Percentiles rank a stretch among this genome's conserved stretches.
These are phyloP conservation scores for Neurospora sp. DNA, from an alignment of 495 filamentous ascomycete species.

Conservation along the genomic window DNA sequence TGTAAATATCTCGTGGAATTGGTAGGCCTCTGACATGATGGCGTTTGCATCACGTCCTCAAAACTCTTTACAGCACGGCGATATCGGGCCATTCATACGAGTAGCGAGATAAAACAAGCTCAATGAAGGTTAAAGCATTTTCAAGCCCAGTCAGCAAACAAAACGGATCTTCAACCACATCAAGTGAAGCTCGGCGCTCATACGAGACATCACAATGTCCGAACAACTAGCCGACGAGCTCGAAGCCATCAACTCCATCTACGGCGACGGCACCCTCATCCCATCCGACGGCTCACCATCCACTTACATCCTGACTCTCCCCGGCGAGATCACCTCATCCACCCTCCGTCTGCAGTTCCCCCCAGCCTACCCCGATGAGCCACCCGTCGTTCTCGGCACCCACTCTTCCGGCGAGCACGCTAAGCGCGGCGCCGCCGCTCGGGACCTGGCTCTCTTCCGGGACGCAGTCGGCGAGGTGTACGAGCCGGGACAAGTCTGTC, in stretches of 20 bases:
- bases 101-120: background rate
- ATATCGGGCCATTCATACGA: background rate
- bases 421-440: conserved; percentile 58
- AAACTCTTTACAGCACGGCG: background rate
- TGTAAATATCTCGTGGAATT: background rate
- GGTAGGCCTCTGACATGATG: background rate
- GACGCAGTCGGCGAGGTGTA: conserved; percentile 56
- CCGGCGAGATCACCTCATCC: conserved; percentile 24
- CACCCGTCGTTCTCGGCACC: conserved; percentile 61
- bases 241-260: conserved; percentile 88
- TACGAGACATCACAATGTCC: conserved; percentile 38
- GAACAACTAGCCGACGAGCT: conserved; percentile 78
- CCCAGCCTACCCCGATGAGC: conserved; percentile 55
- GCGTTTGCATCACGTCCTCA: background rate
- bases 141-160: background rate
- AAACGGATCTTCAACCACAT: background rate
- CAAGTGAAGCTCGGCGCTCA: background rate
- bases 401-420: conserved; percentile 45
- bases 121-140: background rate
- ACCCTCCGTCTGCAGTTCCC: conserved; percentile 61
- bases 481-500: conserved; percentile 65
- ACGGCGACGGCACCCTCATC: conserved; percentile 56
- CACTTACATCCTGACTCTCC: conserved; percentile 44
- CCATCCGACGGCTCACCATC: conserved; percentile 15
- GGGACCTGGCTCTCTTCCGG: conserved; percentile 54